Evolutionary conservation across 2,329 filamentous ascomycete genomes (phyloP), one percentile per base, ranked within the genome.

Genomic region (Mariannaea sp.): DNA sequence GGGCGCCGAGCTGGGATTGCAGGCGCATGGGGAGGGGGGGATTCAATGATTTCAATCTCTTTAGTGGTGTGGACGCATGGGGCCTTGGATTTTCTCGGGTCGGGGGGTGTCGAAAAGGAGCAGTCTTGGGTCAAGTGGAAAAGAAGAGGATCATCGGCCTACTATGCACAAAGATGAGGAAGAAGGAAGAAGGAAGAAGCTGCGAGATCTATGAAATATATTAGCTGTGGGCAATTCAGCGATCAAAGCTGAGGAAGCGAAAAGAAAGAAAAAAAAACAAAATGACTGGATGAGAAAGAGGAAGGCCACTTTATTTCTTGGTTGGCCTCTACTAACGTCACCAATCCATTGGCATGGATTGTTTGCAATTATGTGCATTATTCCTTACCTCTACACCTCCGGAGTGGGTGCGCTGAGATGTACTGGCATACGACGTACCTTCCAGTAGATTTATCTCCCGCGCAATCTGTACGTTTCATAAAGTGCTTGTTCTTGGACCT

Each of bases 1-100:
- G 55, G 55, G 55, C 48, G 42, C 49, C 48, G 47, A 43, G 55
- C 52, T 55, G 55, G 55, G 55, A 52, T 52, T 52, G 20, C 40
- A 54, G 42, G 50, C 50, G 44, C 46, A 35, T 22, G 36, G 48
- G 26, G 35, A 47, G 43, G 33, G 48, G 53, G 49, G 49, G 35
- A 39, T 39, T 39, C 49, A 41, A n/a, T n/a, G n/a, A n/a, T n/a
- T n/a, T 43, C 26, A 39, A 40, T 39, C 36, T 39, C 36, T 39
- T 22, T 38, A 24, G 33, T 53, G 29, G 39, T 38, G 36, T 54
- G 32, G 29, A n/a, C 29, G n/a, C n/a, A 32, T 32, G 29, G 29
- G 29, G 29, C 40, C 42, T 56, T 55, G n/a, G n/a, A 52, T 51
- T n/a, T 22, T 48, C 41, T 47, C 22, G 35, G 38, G 30, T 24